Evolutionary conservation across 305 asterid species (phyloP), one percentile per base, ranked within the genome.

Genomic region (Solanum chacoense): DNA sequence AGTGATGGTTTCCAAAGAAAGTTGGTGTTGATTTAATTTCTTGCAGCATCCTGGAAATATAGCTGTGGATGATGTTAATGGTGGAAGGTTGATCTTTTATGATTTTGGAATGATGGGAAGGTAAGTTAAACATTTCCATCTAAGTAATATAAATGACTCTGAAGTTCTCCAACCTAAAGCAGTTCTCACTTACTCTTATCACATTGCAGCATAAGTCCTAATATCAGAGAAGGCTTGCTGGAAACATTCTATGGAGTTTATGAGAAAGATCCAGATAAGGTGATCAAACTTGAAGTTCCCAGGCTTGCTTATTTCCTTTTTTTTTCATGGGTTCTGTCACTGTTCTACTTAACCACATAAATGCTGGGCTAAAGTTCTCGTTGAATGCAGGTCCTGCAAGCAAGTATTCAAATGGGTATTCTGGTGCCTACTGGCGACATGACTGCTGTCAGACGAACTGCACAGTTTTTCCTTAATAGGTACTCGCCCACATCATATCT

Each of bases 31-130:
- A 83, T 83, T 42, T 50, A 20, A 50, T 83, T 45, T 90, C 77
- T 71, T 91, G 88, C 95, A 97, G 99, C 99, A 97, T 92, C 99
- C 99, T 86, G 99, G 99, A 85, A 97, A 97, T 90, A 97, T 97
- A 90, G 99, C 99, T 59, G 99, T 96, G 88, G 99, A 97, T 92
- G 99, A 97, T 93, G 94, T 95, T 85, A 97, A 96, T 89, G 99
- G 99, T 88, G 99, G 99, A 90, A 94, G 99, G 89, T 87, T 97
- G 92, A 97, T 97, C 90, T 97, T 97, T 89, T 97, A 97, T 85
- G 99, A 97, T 91, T 97, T 97, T 90, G 99, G 99, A 90, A 97
- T 97, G 99, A 97, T 97, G 99, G 99, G 99, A 92, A 96, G 98
- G 99, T 97, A 72, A 88, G 87, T 35, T 24, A 34, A 75, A 36